These are phyloP conservation scores for Symbiodinium pilosum DNA, from an alignment of 73 alveolate genomes.

Conservation along the genomic window DNA sequence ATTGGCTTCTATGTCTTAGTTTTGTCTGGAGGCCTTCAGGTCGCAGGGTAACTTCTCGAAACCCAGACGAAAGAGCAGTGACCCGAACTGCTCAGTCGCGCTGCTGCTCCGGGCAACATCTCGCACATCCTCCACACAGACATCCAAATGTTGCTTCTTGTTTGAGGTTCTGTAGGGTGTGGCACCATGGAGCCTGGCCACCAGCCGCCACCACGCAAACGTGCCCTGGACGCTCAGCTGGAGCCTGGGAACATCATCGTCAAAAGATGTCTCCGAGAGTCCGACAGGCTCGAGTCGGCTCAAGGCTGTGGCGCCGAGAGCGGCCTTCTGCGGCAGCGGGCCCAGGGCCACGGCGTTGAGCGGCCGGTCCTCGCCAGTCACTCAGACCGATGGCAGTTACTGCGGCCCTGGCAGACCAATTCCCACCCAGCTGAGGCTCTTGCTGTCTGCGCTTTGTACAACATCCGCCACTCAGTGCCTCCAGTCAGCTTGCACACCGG, in stretches of 20 bases:
- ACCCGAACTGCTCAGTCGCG: constrained; percentile 91
- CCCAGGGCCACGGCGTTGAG: constrained; percentile 93
- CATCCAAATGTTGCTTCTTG: neutral
- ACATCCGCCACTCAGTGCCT: constrained; percentile 62
- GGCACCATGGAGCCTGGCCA: no score
- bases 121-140: constrained; percentile 86
- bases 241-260: constrained; percentile 9
- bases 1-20: neutral
- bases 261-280: neutral
- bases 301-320: constrained; percentile 20
- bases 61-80: constrained; percentile 74
- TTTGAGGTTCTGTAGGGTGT: no score
- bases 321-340: constrained; percentile 50
- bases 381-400: neutral
- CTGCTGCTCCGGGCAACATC: constrained; percentile 93
- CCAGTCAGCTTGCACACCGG: no score
- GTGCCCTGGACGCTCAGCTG: constrained; percentile 40
- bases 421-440: neutral
- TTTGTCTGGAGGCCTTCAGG: constrained; percentile 20
- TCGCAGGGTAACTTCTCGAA: constrained; percentile 12
- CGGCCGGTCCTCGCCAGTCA: constrained; percentile 64
- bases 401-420: no score
- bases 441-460: constrained; percentile 78
- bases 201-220: constrained; percentile 78
- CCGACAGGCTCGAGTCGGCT: neutral